phyloP scores from a whole-genome alignment of 2,329 filamentous ascomycete genomes.

The Ophiobolus disseminans region DNA sequence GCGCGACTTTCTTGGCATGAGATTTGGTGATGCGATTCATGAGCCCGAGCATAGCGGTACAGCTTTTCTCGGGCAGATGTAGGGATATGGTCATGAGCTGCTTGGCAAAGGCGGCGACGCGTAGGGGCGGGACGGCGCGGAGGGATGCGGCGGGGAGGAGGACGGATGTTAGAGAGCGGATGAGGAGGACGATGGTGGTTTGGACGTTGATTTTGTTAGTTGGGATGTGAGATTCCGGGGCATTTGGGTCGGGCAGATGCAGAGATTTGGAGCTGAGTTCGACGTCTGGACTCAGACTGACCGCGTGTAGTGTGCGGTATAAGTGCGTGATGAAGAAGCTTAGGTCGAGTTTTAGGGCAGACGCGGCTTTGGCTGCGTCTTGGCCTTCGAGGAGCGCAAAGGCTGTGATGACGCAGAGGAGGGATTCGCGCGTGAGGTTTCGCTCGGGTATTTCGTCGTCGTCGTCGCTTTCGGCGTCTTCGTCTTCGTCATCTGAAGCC shows the following conservation, averaged over 20 bases:
- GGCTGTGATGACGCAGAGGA: slow-evolving; percentile 94
- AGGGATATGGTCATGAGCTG: slow-evolving; percentile 82
- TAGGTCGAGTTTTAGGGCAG: slow-evolving; percentile 84
- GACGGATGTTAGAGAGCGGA: slow-evolving; percentile 82
- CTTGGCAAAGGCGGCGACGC: slow-evolving; percentile 92
- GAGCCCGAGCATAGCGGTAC: slow-evolving; percentile 78
- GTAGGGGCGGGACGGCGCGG: slow-evolving; percentile 77
- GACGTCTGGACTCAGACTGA: slow-evolving; percentile 83
- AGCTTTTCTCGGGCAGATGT: slow-evolving; percentile 89
- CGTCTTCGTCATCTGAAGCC: slow-evolving; percentile 54
- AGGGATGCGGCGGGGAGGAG: slow-evolving; percentile 78
- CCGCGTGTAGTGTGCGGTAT: slow-evolving; percentile 80
- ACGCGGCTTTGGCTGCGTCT: slow-evolving; percentile 84
- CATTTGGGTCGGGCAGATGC: slow-evolving; percentile 71
- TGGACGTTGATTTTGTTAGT: slow-evolving; percentile 87
- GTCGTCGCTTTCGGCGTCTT: slow-evolving; percentile 58
- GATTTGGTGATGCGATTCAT: slow-evolving; percentile 79
- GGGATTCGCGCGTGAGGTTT: slow-evolving; percentile 84
- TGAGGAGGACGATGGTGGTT: slow-evolving; percentile 89
- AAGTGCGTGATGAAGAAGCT: slow-evolving; percentile 95
- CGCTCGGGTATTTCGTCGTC: slow-evolving; percentile 54
- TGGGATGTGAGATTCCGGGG: slow-evolving; percentile 51
- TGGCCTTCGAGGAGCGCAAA: slow-evolving; percentile 96
- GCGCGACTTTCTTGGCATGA: slow-evolving; percentile 80
- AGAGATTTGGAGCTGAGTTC: slow-evolving; percentile 80